Conservation (phyloP, 768 basidiomycete genomes). For the Panellus pusillus region DNA sequence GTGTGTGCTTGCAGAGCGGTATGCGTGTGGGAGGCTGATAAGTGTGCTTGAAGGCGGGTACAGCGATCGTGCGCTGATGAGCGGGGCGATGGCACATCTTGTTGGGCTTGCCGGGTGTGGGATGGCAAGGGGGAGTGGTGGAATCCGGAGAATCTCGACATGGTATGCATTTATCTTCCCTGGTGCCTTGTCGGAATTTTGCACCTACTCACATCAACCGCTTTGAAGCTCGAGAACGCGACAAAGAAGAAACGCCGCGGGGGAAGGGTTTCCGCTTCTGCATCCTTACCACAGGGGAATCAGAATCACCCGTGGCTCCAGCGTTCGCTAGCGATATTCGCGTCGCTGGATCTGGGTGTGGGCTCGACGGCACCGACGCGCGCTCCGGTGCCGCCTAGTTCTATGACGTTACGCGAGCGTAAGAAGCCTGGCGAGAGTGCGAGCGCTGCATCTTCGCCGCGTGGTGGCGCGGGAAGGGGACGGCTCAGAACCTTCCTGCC, state of each 20-base stretch:
- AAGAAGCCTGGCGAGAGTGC: constrained; percentile 33
- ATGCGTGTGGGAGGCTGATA: constrained; percentile 69
- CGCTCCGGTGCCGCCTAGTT: constrained; percentile 30
- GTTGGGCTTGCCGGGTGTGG: constrained; percentile 55
- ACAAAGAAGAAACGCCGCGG: constrained; percentile 57
- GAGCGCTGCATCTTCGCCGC: constrained; percentile 21
- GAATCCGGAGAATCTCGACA: constrained; percentile 55
- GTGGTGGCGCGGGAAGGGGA: not conserved
- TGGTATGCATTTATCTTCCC: constrained; percentile 41
- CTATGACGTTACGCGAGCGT: constrained; percentile 53
- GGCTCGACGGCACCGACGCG: constrained; percentile 9
- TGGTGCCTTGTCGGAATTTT: not conserved
- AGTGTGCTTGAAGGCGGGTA: constrained; percentile 97
- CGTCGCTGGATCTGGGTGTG: constrained; percentile 37
- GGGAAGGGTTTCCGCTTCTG: constrained; percentile 42
- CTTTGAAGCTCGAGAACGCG: constrained; percentile 59
- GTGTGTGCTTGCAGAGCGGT: constrained; percentile 58
- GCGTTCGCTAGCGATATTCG: constrained; percentile 51
- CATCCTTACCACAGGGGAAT: constrained; percentile 1
- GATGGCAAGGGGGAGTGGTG: constrained; percentile 67
- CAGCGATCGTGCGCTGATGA: constrained; percentile 83
- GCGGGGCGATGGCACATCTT: constrained; percentile 82
- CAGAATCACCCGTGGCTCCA: constrained; percentile 56
- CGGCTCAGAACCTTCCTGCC: not conserved
- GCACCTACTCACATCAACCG: not conserved